Base-by-base conservation (phyloP, 768 basidiomycete species). In the Kwoniella dendrophila region DNA sequence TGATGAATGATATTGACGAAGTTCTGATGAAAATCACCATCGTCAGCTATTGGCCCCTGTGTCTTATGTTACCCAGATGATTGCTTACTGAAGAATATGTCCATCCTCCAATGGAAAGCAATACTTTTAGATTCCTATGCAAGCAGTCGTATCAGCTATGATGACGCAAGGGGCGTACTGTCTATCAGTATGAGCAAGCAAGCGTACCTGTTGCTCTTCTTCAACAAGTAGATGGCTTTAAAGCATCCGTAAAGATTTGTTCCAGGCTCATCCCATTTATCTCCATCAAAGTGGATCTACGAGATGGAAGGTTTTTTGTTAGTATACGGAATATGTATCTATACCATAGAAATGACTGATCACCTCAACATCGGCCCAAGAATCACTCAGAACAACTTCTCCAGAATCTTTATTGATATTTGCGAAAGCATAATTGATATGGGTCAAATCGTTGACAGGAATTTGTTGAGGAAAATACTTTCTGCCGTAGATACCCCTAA, bases 201-300 rank as follows among this genome's bases (percentile, higher is more conserved):
- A 30, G 62, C 62, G 11, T 36, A 88, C 54, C 92, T 85, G 63
- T 96, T 83, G 65, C 84, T 78, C 75, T 94, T 88, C 83, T 98
- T 98, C 68, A 97, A 83, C 32, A 89, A 84, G 79, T 93, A 94
- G 60, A 98, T 85, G 51, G 90, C 90, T 76, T 95, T 96, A 81
- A 98, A 86, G 79, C 95, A 95, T 55, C 94, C 94, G 64, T 95
- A 98, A 18, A 98, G 85, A 78, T 98, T 96, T 65, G 83, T 87
- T 44, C 92, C 93, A 27, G 75, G 76, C 55, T 98, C 95, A 68
- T 93, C 89, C 96, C 96, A 99, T 3, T 88, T 89, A 79, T 99
- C 96, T 7, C 88, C 90, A 0, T 89, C 87, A 76, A 95, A 94
- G 77, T 98, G 96, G 47, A 98, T 98, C 76, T 98, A 56, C 20